Base-by-base conservation (phyloP, 768 basidiomycete species). In the Pluteus cervinus region DNA sequence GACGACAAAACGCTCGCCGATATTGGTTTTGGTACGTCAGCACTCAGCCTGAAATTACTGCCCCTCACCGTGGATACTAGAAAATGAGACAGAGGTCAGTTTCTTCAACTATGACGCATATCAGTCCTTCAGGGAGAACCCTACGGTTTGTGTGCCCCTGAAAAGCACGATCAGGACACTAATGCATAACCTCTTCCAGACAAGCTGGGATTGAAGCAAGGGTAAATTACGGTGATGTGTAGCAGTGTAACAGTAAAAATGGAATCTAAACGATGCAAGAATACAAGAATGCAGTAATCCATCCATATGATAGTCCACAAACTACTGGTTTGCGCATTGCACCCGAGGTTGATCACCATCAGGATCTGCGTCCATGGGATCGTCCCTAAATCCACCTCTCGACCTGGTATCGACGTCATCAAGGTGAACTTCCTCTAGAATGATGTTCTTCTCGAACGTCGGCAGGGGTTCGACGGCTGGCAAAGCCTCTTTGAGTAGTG, bases 61-160 rank as follows among this genome's bases (percentile, higher is more conserved):
- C n/a, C 20, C 14, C 29, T 33, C 29, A 42, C 32, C 38, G 20
- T 34, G 20, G 11, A n/a, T 25, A 12, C 11, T 44, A 97, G 94
- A 96, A 60, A 94, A 98, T 54, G 94, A 99, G 60, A 86, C 87
- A 0, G 94, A 99, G 63, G 72, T 93, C 45, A 92, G 88, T 55
- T 84, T 94, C 61, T 98, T 98, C 67, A 82, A 83, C 49, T 66
- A 73, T 20, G 68, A 73, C 29, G 62, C 75, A 12, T 98, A 98
- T 49, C 78, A 88, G 21, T 62, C 61, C 22, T 99, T 91, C 75
- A 87, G 87, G 58, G 47, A 66, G 31, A 71, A 94, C 55, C 96
- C 94, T 10, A 75, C 83, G 66, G 91, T 90, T 40, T n/a, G 56
- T 35, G 29, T 23, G 17, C 26, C 11, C n/a, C 22, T 12, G 26